Evolutionary conservation across 192 early-diverging fungal genomes (phyloP).

Genomic region (Rhizophagus prolifer): DNA sequence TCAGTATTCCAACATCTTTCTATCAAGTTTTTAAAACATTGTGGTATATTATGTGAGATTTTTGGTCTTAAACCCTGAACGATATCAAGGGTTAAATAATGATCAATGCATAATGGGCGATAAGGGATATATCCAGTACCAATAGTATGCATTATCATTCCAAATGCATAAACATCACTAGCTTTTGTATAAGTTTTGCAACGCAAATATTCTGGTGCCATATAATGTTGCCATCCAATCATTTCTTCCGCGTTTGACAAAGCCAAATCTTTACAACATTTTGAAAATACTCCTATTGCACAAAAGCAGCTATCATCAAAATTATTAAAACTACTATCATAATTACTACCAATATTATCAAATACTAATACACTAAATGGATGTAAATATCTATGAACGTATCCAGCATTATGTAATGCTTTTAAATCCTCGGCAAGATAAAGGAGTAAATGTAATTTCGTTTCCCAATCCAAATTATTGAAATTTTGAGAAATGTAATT

Average conservation of each 20-base stretch:
- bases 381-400: neutral
- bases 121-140: neutral
- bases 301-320: no score
- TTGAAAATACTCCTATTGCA: no score
- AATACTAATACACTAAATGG: no score
- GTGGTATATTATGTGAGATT: no score
- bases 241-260: no score
- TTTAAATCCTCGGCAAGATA: neutral
- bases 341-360: no score
- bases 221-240: no score
- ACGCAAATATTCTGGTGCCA: neutral
- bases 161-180: neutral
- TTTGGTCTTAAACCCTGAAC: no score
- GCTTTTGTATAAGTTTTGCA: neutral
- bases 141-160: conserved; percentile 1
- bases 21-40: neutral
- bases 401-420: neutral
- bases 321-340: no score
- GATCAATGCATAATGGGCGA: no score
- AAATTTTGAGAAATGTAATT: neutral
- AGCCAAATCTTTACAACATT: no score
- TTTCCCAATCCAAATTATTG: neutral
- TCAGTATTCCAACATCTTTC: neutral
- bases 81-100: no score
- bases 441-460: neutral